These are phyloP conservation scores for Rhizopogon sp. DNA, from an alignment of 768 basidiomycete genomes.

Conservation along the genomic window DNA sequence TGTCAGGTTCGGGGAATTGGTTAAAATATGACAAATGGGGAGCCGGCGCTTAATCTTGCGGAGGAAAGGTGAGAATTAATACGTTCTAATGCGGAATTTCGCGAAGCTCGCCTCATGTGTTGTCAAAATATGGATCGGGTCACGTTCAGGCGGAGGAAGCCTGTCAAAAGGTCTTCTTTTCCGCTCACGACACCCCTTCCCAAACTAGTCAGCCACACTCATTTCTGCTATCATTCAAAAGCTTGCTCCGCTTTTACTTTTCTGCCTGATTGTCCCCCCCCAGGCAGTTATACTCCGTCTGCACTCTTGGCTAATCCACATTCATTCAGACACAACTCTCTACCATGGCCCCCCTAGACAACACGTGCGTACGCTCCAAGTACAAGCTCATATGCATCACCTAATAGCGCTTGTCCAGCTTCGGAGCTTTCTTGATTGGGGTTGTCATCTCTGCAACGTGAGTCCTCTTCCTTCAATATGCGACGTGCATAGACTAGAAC, in stretches of 20 bases:
- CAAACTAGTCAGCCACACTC: too few species aligned
- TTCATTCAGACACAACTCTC: neutral
- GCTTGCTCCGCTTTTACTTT: neutral
- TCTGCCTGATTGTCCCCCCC: neutral
- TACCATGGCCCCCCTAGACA: constrained; percentile 22
- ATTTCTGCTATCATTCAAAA: constrained; percentile 4
- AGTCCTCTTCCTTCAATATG: constrained; percentile 16
- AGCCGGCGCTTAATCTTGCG: neutral
- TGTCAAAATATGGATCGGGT: neutral
- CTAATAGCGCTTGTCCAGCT: constrained; percentile 22
- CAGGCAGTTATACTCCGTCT: neutral
- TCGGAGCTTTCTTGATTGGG: constrained; percentile 49
- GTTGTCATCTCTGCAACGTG: constrained; percentile 44
- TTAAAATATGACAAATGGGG: neutral
- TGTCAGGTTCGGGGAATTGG: too few species aligned
- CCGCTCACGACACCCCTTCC: neutral
- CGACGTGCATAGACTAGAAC: neutral
- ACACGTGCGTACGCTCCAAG: constrained; percentile 24
- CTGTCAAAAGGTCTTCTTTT: neutral
- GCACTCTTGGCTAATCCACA: neutral
- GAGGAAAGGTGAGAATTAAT: neutral
- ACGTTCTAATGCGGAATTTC: neutral
- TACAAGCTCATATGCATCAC: neutral
- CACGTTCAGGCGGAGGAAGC: neutral
- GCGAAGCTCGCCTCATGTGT: neutral